phyloP scores from a whole-genome alignment of 768 basidiomycete species.

The Tulasnella sp. region DNA sequence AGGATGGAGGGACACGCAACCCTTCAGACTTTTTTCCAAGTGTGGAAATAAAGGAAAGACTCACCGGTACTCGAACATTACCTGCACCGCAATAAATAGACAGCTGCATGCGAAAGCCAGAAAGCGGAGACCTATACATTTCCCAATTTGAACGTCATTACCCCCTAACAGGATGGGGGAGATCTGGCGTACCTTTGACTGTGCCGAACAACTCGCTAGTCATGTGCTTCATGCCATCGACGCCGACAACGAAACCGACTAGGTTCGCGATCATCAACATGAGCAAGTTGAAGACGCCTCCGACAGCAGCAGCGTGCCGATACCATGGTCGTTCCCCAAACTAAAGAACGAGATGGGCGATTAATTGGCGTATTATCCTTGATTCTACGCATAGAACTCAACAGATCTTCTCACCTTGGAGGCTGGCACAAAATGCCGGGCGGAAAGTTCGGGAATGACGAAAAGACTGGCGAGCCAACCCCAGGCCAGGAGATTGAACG shows the following conservation, averaged over 20 bases:
- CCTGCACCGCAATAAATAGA: slow-evolving; percentile 72
- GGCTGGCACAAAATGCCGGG: slow-evolving; percentile 47
- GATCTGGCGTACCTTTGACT: slow-evolving; percentile 42
- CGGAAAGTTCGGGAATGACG: slow-evolving; percentile 74
- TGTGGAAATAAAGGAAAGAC: slow-evolving; percentile 23
- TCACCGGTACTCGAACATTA: slow-evolving; percentile 95
- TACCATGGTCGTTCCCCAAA: slow-evolving; percentile 67
- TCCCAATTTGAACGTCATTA: background rate
- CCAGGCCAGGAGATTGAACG: slow-evolving; percentile 81
- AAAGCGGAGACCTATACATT: slow-evolving; percentile 51
- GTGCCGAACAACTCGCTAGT: slow-evolving; percentile 49
- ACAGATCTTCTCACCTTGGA: slow-evolving; percentile 44
- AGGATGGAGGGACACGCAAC: slow-evolving; percentile 10
- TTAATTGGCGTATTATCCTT: no score
- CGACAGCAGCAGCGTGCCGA: slow-evolving; percentile 71
- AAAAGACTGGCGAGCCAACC: slow-evolving; percentile 93
- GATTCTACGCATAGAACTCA: background rate
- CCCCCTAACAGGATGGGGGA: background rate
- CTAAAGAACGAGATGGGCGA: slow-evolving; percentile 32
- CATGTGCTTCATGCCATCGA: slow-evolving; percentile 67
- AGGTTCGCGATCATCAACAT: slow-evolving; percentile 90
- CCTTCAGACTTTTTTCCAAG: background rate
- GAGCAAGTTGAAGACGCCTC: slow-evolving; percentile 72
- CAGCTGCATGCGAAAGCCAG: slow-evolving; percentile 46
- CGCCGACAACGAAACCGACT: slow-evolving; percentile 87